phyloP scores from a whole-genome alignment of 2,329 filamentous ascomycete species.

The Paecilomyces niveus region DNA sequence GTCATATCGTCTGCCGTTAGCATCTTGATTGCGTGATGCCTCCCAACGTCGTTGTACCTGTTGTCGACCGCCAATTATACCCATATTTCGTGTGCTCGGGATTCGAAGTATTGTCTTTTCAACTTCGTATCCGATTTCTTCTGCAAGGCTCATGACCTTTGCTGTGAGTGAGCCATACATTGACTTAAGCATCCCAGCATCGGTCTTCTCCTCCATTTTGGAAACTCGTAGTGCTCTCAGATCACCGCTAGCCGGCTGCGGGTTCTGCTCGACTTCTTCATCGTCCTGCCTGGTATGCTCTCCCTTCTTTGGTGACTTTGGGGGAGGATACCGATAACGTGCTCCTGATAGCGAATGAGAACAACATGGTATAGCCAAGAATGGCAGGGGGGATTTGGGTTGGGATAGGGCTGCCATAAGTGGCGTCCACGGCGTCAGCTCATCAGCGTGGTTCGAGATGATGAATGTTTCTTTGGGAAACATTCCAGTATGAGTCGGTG shows the following conservation, averaged over 20 bases:
- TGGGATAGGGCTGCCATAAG: constrained; percentile 62
- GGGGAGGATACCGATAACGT: constrained; percentile 51
- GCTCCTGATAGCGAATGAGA: constrained; percentile 77
- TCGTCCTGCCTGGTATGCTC: constrained; percentile 10
- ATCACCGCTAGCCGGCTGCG: constrained; percentile 32
- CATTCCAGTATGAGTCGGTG: constrained; percentile 44
- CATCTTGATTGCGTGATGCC: constrained; percentile 18
- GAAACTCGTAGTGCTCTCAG: constrained; percentile 31
- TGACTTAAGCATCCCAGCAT: constrained; percentile 46
- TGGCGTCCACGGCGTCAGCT: constrained; percentile 93
- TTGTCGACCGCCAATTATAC: constrained; percentile 60
- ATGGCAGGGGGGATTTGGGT: constrained; percentile 59
- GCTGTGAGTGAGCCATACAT: constrained; percentile 77
- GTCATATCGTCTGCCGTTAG: constrained; percentile 42
- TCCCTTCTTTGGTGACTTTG: constrained; percentile 22
- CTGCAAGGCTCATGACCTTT: constrained; percentile 65
- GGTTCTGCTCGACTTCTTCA: constrained; percentile 9
- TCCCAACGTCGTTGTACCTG: constrained; percentile 10
- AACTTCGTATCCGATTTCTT: constrained; percentile 64
- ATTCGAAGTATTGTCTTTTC: constrained; percentile 86
- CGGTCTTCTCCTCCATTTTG: constrained; percentile 25
- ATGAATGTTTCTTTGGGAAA: constrained; percentile 78
- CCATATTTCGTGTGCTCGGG: constrained; percentile 82
- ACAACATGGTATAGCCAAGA: constrained; percentile 92
- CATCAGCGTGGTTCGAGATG: constrained; percentile 94